A percentile compares a stretch with the other conserved stretches of the same genome.
Conservation (phyloP, 352 stramenopile species). For the Phytophthora capsici region DNA sequence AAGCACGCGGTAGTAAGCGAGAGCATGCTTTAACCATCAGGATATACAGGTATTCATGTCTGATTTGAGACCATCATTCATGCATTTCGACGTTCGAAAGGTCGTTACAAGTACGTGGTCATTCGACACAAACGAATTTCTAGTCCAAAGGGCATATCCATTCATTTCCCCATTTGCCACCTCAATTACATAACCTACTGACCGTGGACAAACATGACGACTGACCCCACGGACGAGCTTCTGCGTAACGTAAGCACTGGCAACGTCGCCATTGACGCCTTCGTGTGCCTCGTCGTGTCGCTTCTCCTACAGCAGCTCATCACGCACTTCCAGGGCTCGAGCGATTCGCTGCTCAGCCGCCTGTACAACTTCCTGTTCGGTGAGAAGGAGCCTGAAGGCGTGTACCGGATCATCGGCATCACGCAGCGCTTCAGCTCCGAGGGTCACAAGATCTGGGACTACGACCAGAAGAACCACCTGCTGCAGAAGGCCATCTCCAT, state of each 20-base stretch:
- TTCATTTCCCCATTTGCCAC: conserved; percentile 8
- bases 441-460: conserved; percentile 41
- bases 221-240: conserved; percentile 27
- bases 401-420: conserved; percentile 40
- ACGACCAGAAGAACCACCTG: conserved; percentile 44
- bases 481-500: conserved; percentile 59
- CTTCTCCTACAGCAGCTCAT: conserved; percentile 38
- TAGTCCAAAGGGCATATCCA: too few relatives aligned
- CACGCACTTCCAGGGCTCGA: conserved; percentile 29
- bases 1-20: too few relatives aligned
- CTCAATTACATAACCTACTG: neutral
- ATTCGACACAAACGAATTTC: too few relatives aligned
- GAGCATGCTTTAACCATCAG: too few relatives aligned
- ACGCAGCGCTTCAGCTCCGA: conserved; percentile 43
- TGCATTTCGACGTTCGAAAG: too few relatives aligned
- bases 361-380: conserved; percentile 24
- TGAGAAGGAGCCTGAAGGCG: conserved; percentile 25
- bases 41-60: too few relatives aligned
- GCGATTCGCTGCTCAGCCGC: conserved; percentile 25
- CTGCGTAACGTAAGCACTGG: conserved; percentile 46
- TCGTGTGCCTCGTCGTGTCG: conserved; percentile 53
- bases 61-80: too few relatives aligned
- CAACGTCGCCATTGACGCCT: conserved; percentile 48
- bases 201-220: conserved; percentile 19
- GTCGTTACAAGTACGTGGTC: too few relatives aligned